phyloP scores from a whole-genome alignment of 202 grass and related monocot genomes.

The Panicum virgatum region DNA sequence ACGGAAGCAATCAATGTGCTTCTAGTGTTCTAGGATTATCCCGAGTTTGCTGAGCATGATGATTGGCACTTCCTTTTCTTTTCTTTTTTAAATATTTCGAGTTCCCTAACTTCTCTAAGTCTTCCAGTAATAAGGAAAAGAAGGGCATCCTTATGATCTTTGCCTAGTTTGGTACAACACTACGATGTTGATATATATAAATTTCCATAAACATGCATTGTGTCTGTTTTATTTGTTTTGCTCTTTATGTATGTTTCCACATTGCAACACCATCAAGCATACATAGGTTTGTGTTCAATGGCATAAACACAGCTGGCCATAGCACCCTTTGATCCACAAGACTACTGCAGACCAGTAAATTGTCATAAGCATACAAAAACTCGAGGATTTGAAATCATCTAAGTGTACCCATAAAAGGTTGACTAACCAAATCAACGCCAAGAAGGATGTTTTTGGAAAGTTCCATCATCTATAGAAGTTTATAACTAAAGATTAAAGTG shows the following conservation, averaged over 20 bases:
- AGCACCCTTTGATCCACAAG: not conserved
- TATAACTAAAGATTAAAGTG: not conserved
- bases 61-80: not conserved
- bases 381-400: not conserved
- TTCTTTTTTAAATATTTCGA: not conserved
- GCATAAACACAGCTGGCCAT: not conserved
- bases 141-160: not conserved
- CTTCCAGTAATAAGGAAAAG: constrained; percentile 9
- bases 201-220: not conserved
- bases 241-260: not conserved
- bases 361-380: not conserved
- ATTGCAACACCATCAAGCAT: not conserved
- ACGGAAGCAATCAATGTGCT: constrained; percentile 52
- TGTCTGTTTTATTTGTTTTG: not conserved
- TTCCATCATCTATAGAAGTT: not conserved
- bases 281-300: not conserved
- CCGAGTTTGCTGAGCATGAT: not conserved
- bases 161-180: not conserved
- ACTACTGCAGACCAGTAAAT: not conserved
- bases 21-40: constrained; percentile 37
- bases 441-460: not conserved
- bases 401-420: not conserved
- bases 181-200: not conserved
- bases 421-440: not conserved
- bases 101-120: not conserved